Evolutionary conservation across 331 rosid genomes (phyloP), one percentile per base, ranked within the genome.

Genomic region (Phaseolus coccineus): DNA sequence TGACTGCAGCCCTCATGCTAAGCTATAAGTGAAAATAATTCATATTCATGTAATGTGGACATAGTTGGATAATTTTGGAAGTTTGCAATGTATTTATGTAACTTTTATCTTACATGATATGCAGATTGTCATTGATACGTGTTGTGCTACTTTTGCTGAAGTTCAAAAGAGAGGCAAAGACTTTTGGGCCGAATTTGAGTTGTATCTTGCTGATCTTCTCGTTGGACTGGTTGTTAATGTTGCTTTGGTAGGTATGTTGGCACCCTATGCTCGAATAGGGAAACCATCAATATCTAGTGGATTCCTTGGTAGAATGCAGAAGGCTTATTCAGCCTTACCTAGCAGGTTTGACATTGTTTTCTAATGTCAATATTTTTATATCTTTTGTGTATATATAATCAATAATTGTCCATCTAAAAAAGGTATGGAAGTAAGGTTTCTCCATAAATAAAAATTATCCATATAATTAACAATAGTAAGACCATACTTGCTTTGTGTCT

Each of bases 111-210:
- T 37, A 62, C 53, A 8, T 80, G 62, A 62, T 57, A 57, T 85
- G 83, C 94, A 95, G 99, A 93, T 95, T 9, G 87, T 93, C 69
- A 93, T 95, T 78, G 99, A 95, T 84, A 88, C 98, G 58, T 84
- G 90, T 69, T 95, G 99, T 84, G 98, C 98, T 50, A 95, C 99
- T 37, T 86, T 95, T 84, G 97, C 99, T 39, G 99, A 95, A 91
- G 89, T 91, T 83, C 97, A 95, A 86, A 90, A 93, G 87, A 87
- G 99, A 85, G 99, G 99, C 86, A 91, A 95, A 81, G 91, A 95
- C 84, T 95, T 95, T 85, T 95, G 99, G 99, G 73, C 92, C 22
- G 99, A 95, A 83, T 95, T 95, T 73, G 99, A 95, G 91, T 73
- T 95, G 87, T 95, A 95, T 71, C 93, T 87, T 65, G 99, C 99